Conservation (phyloP, 257 asterid genomes). For the Jacaranda copaia region DNA sequence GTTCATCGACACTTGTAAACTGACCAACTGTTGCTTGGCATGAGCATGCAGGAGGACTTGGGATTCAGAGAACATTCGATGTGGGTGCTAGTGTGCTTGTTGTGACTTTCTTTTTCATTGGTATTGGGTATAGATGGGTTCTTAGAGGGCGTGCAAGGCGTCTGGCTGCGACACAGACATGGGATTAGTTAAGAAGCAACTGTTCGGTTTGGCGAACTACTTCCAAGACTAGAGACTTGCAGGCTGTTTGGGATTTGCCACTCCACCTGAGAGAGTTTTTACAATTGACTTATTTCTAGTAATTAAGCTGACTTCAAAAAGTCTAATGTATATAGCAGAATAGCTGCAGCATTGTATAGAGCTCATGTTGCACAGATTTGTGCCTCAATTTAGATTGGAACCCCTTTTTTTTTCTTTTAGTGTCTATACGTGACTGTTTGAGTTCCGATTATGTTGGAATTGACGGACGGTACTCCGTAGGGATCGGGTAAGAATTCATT, state of each 20-base stretch:
- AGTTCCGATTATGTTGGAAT: too few species aligned
- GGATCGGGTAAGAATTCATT: too few species aligned
- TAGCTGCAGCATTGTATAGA: neutral
- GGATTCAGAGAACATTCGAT: slow-evolving; percentile 57
- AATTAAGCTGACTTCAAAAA: neutral
- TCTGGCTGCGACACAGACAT: slow-evolving; percentile 34
- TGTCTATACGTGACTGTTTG: too few species aligned
- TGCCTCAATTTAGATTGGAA: too few species aligned
- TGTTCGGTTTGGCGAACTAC: neutral
- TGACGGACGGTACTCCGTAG: too few species aligned
- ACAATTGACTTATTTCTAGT: neutral
- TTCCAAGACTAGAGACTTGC: too few species aligned
- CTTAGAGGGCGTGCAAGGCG: slow-evolving; percentile 49
- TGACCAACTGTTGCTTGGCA: neutral
- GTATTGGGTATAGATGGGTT: slow-evolving; percentile 50
- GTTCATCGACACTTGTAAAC: neutral
- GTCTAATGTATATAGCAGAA: neutral
- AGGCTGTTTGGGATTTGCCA: neutral
- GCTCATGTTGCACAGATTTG: too few species aligned
- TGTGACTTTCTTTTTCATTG: slow-evolving; percentile 35
- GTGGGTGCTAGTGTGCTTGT: slow-evolving; percentile 47
- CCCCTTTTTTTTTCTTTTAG: too few species aligned
- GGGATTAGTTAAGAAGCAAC: neutral
- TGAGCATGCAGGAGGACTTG: slow-evolving; percentile 53
- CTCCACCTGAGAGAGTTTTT: neutral